Percentiles rank a stretch among this genome's conserved stretches.
phyloP scores from a whole-genome alignment of 345 rosid genomes.

The Cardamine chenopodiifolia region DNA sequence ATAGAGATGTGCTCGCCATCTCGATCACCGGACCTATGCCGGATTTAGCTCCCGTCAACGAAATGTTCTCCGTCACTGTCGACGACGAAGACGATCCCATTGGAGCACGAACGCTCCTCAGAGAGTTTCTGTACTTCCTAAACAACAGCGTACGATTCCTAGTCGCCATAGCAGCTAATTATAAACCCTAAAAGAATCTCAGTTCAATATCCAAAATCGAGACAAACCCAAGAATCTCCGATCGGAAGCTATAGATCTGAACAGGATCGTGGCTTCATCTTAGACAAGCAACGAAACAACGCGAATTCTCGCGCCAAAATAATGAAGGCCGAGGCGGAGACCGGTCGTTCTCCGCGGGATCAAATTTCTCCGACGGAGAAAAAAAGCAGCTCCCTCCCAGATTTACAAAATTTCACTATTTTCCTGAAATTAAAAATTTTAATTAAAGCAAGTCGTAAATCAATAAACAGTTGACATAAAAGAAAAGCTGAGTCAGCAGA shows the following conservation, averaged over 20 bases:
- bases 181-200: slow-evolving; percentile 28
- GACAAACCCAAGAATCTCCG: background rate
- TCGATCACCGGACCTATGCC: slow-evolving; percentile 85
- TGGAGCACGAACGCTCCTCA: slow-evolving; percentile 86
- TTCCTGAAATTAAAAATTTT: background rate
- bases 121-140: slow-evolving; percentile 78
- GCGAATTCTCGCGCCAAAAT: background rate
- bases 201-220: background rate
- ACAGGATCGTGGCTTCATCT: slow-evolving; percentile 19
- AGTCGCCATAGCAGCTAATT: slow-evolving; percentile 64
- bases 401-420: slow-evolving; percentile 25
- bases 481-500: background rate
- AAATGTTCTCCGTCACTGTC: slow-evolving; percentile 23
- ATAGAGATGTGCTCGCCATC: slow-evolving; percentile 79
- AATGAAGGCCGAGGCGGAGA: background rate
- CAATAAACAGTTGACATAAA: slow-evolving; percentile 16
- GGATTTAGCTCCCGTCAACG: slow-evolving; percentile 39
- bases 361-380: too few species aligned
- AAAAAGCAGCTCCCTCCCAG: slow-evolving; percentile 20
- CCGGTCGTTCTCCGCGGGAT: slow-evolving; percentile 9
- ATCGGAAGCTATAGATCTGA: slow-evolving; percentile 48
- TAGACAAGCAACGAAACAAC: background rate
- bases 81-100: slow-evolving; percentile 47
- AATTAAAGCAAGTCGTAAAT: background rate
- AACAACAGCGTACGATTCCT: slow-evolving; percentile 75